Base-by-base conservation (phyloP, 1,139 yeast genomes). In the Geotrichum phurueaensis region DNA sequence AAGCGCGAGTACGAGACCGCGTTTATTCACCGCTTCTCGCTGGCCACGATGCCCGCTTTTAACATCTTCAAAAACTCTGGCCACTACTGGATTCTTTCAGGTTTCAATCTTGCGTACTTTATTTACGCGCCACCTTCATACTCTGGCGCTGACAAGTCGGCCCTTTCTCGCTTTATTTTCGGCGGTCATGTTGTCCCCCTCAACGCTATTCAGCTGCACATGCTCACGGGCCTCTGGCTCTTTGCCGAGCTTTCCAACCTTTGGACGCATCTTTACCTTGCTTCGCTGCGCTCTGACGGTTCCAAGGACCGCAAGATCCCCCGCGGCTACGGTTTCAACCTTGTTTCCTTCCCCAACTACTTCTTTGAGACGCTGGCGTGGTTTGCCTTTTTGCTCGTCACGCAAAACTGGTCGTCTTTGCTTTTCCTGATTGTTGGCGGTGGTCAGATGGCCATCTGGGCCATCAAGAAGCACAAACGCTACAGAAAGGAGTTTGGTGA, bases 21-120 rank as follows among this genome's bases (percentile, higher is more conserved):
- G 39, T 86, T 83, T 69, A 86, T 94, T 55, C 99, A 94, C 76
- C 81, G 78, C 65, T 94, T 94, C 72, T 89, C 97, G 36, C 79
- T 85, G 64, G 85, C 90, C 33, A 94, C 99, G 33, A 94, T 94
- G 99, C 99, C 99, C 2, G 71, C 87, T 55, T 82, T 84, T 73
- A 89, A 90, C 75, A 77, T 94, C 64, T 88, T 94, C 80, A 90
- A 92, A 76, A 94, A 94, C 78, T 86, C 92, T 48, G 79, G 82
- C 65, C 97, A 94, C 73, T 94, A 94, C 76, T 92, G 98, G 97
- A 72, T 89, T 36, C 78, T 94, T 65, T 87, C 94, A 53, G 98
- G 98, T 1, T 72, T 88, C 45, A 79, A 84, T 66, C 79, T 89
- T 59, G 83, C 90, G 2, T 83, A 80, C 67, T 86, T 88, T 65